phyloP scores from a whole-genome alignment of 768 basidiomycete genomes.

The Boletus barrowsii region DNA sequence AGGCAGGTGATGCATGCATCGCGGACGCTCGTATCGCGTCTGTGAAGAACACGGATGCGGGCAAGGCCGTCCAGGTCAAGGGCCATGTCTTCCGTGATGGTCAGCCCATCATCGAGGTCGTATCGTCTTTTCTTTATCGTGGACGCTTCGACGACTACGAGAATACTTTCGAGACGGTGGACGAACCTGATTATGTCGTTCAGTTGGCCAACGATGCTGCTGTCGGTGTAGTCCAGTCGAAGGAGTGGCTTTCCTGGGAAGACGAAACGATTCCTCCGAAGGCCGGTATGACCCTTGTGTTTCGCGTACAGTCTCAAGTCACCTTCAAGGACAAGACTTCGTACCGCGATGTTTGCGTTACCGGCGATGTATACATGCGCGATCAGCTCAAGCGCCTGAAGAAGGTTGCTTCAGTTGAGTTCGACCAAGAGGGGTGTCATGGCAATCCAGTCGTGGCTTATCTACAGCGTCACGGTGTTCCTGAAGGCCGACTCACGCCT shows the following conservation, averaged over 20 bases:
- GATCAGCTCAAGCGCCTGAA: slow-evolving; percentile 85
- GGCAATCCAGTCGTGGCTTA: slow-evolving; percentile 95
- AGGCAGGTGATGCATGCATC: slow-evolving; percentile 86
- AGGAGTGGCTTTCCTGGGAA: slow-evolving; percentile 98
- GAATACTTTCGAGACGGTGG: slow-evolving; percentile 92
- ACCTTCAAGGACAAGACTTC: slow-evolving; percentile 89
- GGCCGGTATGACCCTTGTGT: slow-evolving; percentile 80
- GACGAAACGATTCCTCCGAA: slow-evolving; percentile 74
- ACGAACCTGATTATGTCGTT: slow-evolving; percentile 87
- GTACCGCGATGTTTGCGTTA: slow-evolving; percentile 75
- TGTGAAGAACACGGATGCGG: slow-evolving; percentile 85
- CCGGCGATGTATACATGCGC: slow-evolving; percentile 83
- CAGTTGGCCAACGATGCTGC: slow-evolving; percentile 70
- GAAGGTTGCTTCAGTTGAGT: slow-evolving; percentile 85
- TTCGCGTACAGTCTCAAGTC: slow-evolving; percentile 84
- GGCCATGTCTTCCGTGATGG: slow-evolving; percentile 76
- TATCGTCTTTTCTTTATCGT: slow-evolving; percentile 95
- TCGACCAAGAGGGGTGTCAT: slow-evolving; percentile 79
- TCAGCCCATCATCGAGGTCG: slow-evolving; percentile 86
- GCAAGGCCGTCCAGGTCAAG: slow-evolving; percentile 90
- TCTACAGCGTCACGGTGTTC: slow-evolving; percentile 84
- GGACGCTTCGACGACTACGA: slow-evolving; percentile 91
- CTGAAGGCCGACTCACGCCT: slow-evolving; percentile 72
- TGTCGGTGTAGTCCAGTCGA: slow-evolving; percentile 88
- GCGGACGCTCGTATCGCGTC: slow-evolving; percentile 87